Conservation (phyloP, 495 filamentous ascomycete species). For the Tetracladium setigerum region DNA sequence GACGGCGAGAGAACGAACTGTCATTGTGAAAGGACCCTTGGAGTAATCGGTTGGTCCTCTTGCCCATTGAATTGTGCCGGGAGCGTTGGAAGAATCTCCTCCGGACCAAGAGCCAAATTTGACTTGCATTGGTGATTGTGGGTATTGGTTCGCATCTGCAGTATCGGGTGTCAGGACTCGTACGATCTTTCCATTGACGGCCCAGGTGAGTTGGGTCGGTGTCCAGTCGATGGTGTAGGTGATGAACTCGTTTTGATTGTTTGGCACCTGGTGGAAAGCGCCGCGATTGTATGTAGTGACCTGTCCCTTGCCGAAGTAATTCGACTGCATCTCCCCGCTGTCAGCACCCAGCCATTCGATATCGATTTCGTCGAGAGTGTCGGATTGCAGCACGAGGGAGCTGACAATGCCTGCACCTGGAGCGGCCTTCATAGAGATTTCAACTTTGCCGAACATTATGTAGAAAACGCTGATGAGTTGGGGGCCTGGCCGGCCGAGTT, state of each 20-base stretch:
- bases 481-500: slow-evolving; percentile 76
- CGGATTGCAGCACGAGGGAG: slow-evolving; percentile 65
- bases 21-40: slow-evolving; percentile 70
- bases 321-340: slow-evolving; percentile 52
- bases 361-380: slow-evolving; percentile 75
- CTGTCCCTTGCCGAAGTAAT: slow-evolving; percentile 76
- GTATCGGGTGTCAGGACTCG: slow-evolving; percentile 52
- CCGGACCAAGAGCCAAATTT: slow-evolving; percentile 69
- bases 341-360: slow-evolving; percentile 55
- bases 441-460: slow-evolving; percentile 59
- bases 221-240: slow-evolving; percentile 75
- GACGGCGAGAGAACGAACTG: slow-evolving; percentile 59
- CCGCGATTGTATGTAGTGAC: slow-evolving; percentile 55
- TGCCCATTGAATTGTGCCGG: slow-evolving; percentile 69
- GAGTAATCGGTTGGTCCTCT: slow-evolving; percentile 61
- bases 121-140: slow-evolving; percentile 69
- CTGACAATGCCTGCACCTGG: slow-evolving; percentile 57
- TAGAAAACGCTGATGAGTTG: slow-evolving; percentile 68
- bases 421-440: slow-evolving; percentile 52
- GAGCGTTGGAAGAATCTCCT: slow-evolving; percentile 55
- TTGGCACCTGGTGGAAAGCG: slow-evolving; percentile 47
- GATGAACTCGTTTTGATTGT: slow-evolving; percentile 56
- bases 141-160: slow-evolving; percentile 48
- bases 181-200: slow-evolving; percentile 52
- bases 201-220: slow-evolving; percentile 57